Evolutionary conservation across 1,284 basidiomycete genomes (phyloP).

Genomic region (Veloporphyrellus conicus): DNA sequence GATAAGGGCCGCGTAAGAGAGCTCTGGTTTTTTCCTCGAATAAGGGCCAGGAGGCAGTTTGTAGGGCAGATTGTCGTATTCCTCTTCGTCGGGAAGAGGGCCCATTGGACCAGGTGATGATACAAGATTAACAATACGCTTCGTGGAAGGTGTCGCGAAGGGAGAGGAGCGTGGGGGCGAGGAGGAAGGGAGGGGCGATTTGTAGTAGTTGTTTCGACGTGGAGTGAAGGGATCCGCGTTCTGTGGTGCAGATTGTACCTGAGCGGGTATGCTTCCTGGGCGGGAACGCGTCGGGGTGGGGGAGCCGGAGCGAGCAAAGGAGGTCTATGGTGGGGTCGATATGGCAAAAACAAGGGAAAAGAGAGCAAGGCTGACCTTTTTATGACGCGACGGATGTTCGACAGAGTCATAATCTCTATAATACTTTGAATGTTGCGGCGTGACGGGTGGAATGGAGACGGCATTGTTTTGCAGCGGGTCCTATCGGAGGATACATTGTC

Average conservation of each 20-base stretch:
- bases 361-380: constrained; percentile 26
- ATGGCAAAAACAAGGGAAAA: constrained; percentile 2
- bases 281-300: constrained; percentile 34
- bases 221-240: constrained; percentile 37
- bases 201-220: constrained; percentile 40
- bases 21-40: constrained; percentile 69
- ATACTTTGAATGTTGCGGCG: constrained; percentile 53
- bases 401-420: constrained; percentile 55
- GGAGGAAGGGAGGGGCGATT: constrained; percentile 51
- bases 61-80: constrained; percentile 65
- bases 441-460: constrained; percentile 38
- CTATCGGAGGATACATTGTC: constrained; percentile 26
- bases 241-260: constrained; percentile 32
- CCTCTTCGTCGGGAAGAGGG: constrained; percentile 53
- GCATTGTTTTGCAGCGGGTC: constrained; percentile 30
- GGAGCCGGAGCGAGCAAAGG: constrained; percentile 21
- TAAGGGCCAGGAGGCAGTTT: constrained; percentile 81
- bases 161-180: constrained; percentile 42
- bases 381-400: constrained; percentile 36
- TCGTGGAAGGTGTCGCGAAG: constrained; percentile 53
- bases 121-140: constrained; percentile 59
- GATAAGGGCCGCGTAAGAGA: constrained; percentile 92
- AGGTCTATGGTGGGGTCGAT: constrained; percentile 15
- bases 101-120: constrained; percentile 75
- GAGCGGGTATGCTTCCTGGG: constrained; percentile 19